Conservation (phyloP, 164 flowering plant species). For the Echeveria elegans region DNA sequence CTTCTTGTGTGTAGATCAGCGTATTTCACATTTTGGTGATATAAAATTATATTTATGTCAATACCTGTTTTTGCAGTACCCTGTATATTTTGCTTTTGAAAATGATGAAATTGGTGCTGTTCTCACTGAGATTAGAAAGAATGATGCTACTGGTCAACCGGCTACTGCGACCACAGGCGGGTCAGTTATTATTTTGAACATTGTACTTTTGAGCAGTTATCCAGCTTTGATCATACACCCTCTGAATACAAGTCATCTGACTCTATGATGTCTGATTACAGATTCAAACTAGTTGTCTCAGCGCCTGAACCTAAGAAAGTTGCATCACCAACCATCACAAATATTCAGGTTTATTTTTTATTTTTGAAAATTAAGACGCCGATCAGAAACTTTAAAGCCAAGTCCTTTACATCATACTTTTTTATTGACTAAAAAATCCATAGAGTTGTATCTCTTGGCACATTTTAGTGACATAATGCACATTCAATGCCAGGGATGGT, state of each 20-base stretch:
- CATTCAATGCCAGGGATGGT: conserved; percentile 71
- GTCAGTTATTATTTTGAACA: conserved; percentile 67
- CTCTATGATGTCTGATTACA: conserved; percentile 25
- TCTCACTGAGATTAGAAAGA: conserved; percentile 66
- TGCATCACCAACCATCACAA: conserved; percentile 66
- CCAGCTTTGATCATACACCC: not conserved
- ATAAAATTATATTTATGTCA: not conserved
- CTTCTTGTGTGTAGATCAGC: too few relatives aligned
- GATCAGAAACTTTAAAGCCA: not conserved
- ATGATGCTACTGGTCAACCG: conserved; percentile 84
- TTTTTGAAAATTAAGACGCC: conserved; percentile 4
- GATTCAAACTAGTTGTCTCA: conserved; percentile 82
- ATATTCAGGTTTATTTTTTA: conserved; percentile 78
- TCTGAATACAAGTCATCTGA: not conserved
- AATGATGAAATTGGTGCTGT: conserved; percentile 62
- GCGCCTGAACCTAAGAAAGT: conserved; percentile 77
- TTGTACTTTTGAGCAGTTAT: too few relatives aligned
- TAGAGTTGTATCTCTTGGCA: not conserved
- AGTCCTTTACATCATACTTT: not conserved
- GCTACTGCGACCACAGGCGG: conserved; percentile 98
- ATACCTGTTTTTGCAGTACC: conserved; percentile 52
- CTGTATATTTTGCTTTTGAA: conserved; percentile 95
- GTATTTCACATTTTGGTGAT: not conserved
- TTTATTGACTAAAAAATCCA: not conserved
- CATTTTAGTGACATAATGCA: not conserved